Conservation (phyloP, 2,329 filamentous ascomycete genomes). For the Aspergillus japonicus region DNA sequence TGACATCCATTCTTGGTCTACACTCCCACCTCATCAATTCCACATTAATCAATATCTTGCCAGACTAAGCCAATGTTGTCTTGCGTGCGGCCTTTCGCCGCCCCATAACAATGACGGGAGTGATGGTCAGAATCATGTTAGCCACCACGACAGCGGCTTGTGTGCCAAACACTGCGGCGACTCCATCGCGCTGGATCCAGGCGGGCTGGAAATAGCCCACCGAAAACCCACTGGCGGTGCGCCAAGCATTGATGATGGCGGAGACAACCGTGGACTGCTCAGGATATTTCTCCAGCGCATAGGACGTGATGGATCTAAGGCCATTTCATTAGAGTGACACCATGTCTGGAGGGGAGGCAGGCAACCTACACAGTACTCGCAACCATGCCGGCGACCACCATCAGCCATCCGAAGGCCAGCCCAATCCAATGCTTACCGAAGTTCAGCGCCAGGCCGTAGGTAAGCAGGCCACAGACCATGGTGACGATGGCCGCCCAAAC, state of each 20-base stretch:
- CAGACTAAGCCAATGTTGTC: background rate
- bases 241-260: conserved; percentile 42
- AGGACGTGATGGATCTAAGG: conserved; percentile 35
- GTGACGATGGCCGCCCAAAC: conserved; percentile 34
- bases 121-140: conserved; percentile 28
- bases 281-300: conserved; percentile 39
- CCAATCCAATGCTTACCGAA: conserved; percentile 38
- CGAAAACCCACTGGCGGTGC: conserved; percentile 39
- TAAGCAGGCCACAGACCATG: conserved; percentile 33
- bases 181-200: conserved; percentile 34
- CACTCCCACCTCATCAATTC: no score
- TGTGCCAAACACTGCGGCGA: conserved; percentile 34
- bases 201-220: conserved; percentile 40
- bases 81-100: background rate
- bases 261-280: conserved; percentile 34
- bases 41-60: no score
- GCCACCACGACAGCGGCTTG: conserved; percentile 33
- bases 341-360: background rate
- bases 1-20: no score
- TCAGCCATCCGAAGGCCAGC: conserved; percentile 38
- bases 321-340: background rate
- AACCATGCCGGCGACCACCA: conserved; percentile 39
- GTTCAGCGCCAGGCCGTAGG: conserved; percentile 36
- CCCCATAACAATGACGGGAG: conserved; percentile 24
- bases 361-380: conserved; percentile 34